Conservation (phyloP, 139 green algal genomes). For the Chlorella sorokiniana region DNA sequence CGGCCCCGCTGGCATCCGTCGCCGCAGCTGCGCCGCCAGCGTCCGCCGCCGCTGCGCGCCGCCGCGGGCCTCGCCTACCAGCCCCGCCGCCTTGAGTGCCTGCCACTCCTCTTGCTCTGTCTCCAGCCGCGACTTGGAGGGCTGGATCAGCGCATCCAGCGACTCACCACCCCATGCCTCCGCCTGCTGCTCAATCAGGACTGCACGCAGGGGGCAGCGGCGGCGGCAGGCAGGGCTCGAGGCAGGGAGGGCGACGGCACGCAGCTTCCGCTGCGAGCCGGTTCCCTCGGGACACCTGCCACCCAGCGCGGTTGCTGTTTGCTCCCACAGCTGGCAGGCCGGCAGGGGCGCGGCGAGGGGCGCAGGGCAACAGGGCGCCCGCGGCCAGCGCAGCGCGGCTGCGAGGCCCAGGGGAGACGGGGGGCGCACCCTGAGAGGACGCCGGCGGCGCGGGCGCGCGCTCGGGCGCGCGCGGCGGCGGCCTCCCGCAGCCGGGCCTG, state of each 20-base stretch:
- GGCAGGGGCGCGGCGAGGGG: neutral
- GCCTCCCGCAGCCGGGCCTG: constrained; percentile 14
- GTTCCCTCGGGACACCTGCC: no score
- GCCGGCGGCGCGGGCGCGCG: neutral
- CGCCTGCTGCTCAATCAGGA: constrained; percentile 23
- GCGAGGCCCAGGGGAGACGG: no score
- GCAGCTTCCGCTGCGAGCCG: no score
- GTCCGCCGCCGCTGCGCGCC: neutral
- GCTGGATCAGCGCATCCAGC: constrained; percentile 3
- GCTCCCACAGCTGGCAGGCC: neutral
- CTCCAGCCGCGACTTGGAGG: constrained; percentile 15
- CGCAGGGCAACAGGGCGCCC: neutral
- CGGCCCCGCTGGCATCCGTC: no score
- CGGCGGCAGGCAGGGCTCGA: neutral
- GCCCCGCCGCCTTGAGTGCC: neutral
- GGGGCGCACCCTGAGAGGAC: constrained; percentile 19
- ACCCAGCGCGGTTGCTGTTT: no score
- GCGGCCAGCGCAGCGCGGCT: no score
- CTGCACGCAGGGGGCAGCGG: neutral
- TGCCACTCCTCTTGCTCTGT: constrained; percentile 10
- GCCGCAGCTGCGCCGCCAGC: no score
- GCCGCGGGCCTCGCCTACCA: neutral
- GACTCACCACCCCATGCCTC: constrained; percentile 25
- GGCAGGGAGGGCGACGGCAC: neutral
- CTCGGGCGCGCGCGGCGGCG: constrained; percentile 8